Evolutionary conservation across 140 eudicot species (phyloP).

Genomic region (Bidens hawaiensis): DNA sequence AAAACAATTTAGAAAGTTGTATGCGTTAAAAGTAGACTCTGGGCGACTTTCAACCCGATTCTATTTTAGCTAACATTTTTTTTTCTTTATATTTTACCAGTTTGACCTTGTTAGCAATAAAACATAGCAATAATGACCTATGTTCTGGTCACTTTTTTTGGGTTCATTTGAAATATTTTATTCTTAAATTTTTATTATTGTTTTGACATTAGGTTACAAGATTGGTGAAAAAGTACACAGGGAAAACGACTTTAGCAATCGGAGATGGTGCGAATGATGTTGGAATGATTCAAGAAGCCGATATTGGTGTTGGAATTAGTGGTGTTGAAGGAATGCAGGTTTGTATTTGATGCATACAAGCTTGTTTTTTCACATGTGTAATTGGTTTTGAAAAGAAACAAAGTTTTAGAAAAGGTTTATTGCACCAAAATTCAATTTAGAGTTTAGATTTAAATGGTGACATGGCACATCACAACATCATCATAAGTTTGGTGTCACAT

Average conservation of each 20-base stretch:
- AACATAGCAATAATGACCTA: too few relatives aligned
- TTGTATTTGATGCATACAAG: conserved; percentile 18
- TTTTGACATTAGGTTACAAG: conserved; percentile 67
- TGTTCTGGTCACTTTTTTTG: neutral
- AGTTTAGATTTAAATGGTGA: neutral
- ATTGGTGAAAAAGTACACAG: conserved; percentile 91
- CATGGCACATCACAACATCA: neutral
- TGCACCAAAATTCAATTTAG: too few relatives aligned
- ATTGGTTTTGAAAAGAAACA: neutral
- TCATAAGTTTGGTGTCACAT: neutral
- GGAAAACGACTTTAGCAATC: conserved; percentile 90
- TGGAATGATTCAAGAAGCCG: conserved; percentile 99
- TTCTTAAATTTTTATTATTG: neutral
- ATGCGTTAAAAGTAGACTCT: too few relatives aligned
- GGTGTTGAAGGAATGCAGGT: conserved; percentile 99
- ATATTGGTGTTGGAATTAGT: conserved; percentile 96
- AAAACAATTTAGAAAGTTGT: too few relatives aligned
- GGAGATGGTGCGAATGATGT: conserved; percentile 99
- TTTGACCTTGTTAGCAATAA: too few relatives aligned
- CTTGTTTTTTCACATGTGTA: neutral
- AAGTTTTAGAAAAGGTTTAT: neutral
- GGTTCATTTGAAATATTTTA: neutral
- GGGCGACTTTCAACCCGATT: too few relatives aligned
- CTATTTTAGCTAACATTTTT: too few relatives aligned
- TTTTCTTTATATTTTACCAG: too few relatives aligned